Percentiles rank a stretch among this genome's conserved stretches.
These are phyloP conservation scores for Ambrosiella xylebori DNA, from an alignment of 2,329 filamentous ascomycete species.

Conservation along the genomic window DNA sequence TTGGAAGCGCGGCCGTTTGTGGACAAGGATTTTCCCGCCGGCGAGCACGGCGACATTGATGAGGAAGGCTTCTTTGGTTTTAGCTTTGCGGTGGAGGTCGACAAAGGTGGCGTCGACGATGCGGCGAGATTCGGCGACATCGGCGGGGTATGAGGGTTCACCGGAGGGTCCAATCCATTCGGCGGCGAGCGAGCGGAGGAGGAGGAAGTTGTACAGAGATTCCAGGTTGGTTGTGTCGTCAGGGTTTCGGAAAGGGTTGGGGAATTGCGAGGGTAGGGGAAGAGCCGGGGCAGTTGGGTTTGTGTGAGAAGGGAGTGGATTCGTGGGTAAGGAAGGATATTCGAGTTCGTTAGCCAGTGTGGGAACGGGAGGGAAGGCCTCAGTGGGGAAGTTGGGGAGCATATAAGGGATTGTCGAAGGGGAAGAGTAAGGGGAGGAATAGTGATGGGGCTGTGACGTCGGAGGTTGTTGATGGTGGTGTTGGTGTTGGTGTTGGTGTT, in stretches of 20 bases:
- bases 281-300: neutral
- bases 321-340: slow-evolving; percentile 6
- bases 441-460: neutral
- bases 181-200: slow-evolving; percentile 31
- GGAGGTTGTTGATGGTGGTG: neutral
- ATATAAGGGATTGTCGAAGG: neutral
- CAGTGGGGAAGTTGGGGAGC: slow-evolving; percentile 8
- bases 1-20: slow-evolving; percentile 14
- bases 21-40: slow-evolving; percentile 34
- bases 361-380: slow-evolving; percentile 7
- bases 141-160: slow-evolving; percentile 24
- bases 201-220: slow-evolving; percentile 37
- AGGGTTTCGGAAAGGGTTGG: slow-evolving; percentile 14
- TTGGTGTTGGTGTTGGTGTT: neutral
- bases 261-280: slow-evolving; percentile 10
- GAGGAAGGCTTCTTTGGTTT: slow-evolving; percentile 37
- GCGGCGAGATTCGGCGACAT: slow-evolving; percentile 35
- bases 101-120: slow-evolving; percentile 37
- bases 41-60: slow-evolving; percentile 41
- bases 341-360: slow-evolving; percentile 4
- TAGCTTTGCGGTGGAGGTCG: slow-evolving; percentile 32
- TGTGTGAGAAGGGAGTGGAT: neutral
- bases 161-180: slow-evolving; percentile 35
- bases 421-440: neutral
- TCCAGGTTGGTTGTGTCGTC: slow-evolving; percentile 38